Percentiles rank a stretch among this genome's conserved stretches.
Conservation (phyloP, 179 eudicot species). For the Carnegiea gigantea region DNA sequence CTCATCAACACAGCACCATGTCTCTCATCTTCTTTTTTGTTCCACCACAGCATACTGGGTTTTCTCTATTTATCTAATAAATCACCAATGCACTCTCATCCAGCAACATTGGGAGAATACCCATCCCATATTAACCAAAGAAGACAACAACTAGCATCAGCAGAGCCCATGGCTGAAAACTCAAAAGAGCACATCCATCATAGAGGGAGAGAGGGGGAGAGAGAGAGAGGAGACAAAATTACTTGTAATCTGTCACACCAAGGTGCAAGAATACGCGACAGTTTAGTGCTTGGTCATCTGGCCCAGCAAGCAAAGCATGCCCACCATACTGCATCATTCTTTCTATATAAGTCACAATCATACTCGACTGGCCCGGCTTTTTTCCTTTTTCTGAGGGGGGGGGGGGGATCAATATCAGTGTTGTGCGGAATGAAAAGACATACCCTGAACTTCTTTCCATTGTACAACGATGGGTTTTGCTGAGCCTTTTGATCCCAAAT, state of each 20-base stretch:
- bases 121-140: neutral
- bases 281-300: conserved; percentile 28
- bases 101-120: neutral
- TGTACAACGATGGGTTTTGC: conserved; percentile 58
- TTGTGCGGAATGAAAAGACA: conserved; percentile 15
- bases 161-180: neutral
- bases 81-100: neutral
- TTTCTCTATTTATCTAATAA: neutral
- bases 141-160: neutral
- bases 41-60: neutral
- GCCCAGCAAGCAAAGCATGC: conserved; percentile 19
- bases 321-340: conserved; percentile 71
- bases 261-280: conserved; percentile 54
- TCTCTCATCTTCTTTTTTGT: neutral
- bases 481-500: conserved; percentile 71
- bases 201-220: conserved; percentile 3
- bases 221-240: conserved; percentile 10
- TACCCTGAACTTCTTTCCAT: conserved; percentile 88
- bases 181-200: neutral
- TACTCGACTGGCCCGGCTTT: neutral
- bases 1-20: neutral
- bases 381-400: neutral
- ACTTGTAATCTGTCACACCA: conserved; percentile 97
- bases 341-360: neutral
- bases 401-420: neutral